phyloP scores from a whole-genome alignment of 805 yeast species.

The Starmera quercuum region DNA sequence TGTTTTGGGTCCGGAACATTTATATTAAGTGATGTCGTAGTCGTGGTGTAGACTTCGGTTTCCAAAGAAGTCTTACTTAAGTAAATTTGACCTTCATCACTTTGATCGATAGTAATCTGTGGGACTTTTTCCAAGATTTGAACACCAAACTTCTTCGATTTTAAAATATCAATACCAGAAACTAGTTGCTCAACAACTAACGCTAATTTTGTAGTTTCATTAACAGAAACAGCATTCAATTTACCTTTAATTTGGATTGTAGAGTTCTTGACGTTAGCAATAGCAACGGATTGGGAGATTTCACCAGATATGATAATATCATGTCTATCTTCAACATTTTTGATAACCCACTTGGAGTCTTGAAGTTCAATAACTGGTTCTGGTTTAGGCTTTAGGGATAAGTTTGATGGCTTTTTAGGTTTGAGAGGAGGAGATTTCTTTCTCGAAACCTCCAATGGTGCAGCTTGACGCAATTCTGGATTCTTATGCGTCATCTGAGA shows the following conservation, averaged over 20 bases:
- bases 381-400: slow-evolving; percentile 43
- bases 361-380: slow-evolving; percentile 66
- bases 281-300: slow-evolving; percentile 81
- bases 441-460: neutral
- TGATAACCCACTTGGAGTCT: slow-evolving; percentile 86
- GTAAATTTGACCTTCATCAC: slow-evolving; percentile 79
- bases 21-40: slow-evolving; percentile 78
- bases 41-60: slow-evolving; percentile 75
- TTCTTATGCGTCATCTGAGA: slow-evolving; percentile 92
- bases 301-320: slow-evolving; percentile 70
- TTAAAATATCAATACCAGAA: slow-evolving; percentile 83
- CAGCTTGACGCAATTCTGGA: slow-evolving; percentile 58
- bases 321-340: slow-evolving; percentile 59
- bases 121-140: slow-evolving; percentile 83
- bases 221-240: slow-evolving; percentile 79
- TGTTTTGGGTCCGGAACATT: slow-evolving; percentile 69
- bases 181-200: slow-evolving; percentile 79
- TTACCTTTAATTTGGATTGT: slow-evolving; percentile 86
- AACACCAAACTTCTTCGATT: slow-evolving; percentile 70
- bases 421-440: slow-evolving; percentile 58
- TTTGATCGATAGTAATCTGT: slow-evolving; percentile 78
- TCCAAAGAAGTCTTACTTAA: slow-evolving; percentile 63
- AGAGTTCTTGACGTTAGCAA: slow-evolving; percentile 69
- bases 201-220: slow-evolving; percentile 64
- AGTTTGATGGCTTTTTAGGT: slow-evolving; percentile 73